Base-by-base conservation (phyloP, 768 basidiomycete genomes). In the Mycena rosella region DNA sequence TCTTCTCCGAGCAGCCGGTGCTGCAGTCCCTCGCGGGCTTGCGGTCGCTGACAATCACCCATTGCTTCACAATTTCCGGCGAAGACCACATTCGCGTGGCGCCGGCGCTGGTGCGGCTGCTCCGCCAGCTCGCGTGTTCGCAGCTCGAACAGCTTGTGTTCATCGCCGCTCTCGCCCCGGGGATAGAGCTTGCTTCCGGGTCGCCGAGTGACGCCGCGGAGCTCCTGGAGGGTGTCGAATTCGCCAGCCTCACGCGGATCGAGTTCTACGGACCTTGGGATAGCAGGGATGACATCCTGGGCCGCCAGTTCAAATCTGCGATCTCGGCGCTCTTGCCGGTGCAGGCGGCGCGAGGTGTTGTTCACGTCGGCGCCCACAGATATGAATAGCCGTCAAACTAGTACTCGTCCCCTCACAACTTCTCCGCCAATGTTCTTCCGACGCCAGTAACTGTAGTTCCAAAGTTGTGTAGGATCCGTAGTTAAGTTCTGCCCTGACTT, bases 191-290 rank as follows among this genome's bases (percentile, higher is more conserved):
- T n/a, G 10, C 3, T 4, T 4, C 38, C 4, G 10, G 13, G 8
- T 40, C 38, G 8, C n/a, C n/a, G n/a, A n/a, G n/a, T 47, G 52
- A 45, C 45, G 65, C 32, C 8, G 52, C 58, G 10, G 20, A 32
- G 45, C 54, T 66, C 17, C 52, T 66, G 20, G 65, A 66, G 22
- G 52, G 44, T 3, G 42, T 20, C 14, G 32, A n/a, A 6, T 60
- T 55, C 29, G 22, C 52, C 15, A 18, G 58, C n/a, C 52, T 66
- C n/a, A 51, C 17, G 8, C 44, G 36, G 14, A 24, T 66, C 52
- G 45, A 22, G 20, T 66, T 66, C 24, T 38, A 47, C 14, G 65
- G 65, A 20, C 58, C 65, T 2, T 66, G 65, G 65, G 65, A 66
- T 60, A 24, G 44, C 24, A 8, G 24, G 9, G 45, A 60, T 13